Evolutionary conservation across 2,329 filamentous ascomycete species (phyloP).

Genomic region (Hortaea werneckii): DNA sequence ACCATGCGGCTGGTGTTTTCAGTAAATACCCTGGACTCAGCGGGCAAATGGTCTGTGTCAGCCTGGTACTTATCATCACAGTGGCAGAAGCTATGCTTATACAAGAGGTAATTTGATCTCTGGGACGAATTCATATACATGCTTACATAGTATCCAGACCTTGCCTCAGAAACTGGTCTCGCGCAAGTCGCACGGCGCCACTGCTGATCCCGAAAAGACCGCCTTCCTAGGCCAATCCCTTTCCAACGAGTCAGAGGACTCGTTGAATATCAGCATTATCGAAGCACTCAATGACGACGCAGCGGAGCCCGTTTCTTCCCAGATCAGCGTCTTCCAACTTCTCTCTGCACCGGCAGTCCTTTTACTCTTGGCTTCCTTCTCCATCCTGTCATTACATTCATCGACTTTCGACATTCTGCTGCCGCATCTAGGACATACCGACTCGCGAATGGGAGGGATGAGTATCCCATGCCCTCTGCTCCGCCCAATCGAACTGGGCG

Average conservation of each 20-base stretch:
- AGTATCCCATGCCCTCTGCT: slow-evolving; percentile 38
- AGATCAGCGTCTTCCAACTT: slow-evolving; percentile 36
- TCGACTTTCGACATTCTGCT: slow-evolving; percentile 42
- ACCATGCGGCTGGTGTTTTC: slow-evolving; percentile 29
- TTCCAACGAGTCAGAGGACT: slow-evolving; percentile 23
- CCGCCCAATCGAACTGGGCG: slow-evolving; percentile 31
- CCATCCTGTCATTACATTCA: slow-evolving; percentile 46
- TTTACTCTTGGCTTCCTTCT: slow-evolving; percentile 39
- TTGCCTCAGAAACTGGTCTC: too few species aligned
- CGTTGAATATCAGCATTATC: slow-evolving; percentile 22
- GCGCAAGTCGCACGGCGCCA: not conserved
- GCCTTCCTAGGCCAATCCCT: slow-evolving; percentile 32
- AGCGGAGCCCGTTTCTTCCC: slow-evolving; percentile 19
- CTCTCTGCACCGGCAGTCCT: slow-evolving; percentile 37
- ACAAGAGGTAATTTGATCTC: slow-evolving; percentile 27
- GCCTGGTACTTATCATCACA: slow-evolving; percentile 32
- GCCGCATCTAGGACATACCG: slow-evolving; percentile 38
- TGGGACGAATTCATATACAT: too few species aligned
- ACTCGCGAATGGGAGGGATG: slow-evolving; percentile 35
- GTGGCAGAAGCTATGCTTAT: slow-evolving; percentile 31
- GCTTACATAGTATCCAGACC: too few species aligned
- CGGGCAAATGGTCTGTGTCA: slow-evolving; percentile 35
- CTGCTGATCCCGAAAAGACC: slow-evolving; percentile 34
- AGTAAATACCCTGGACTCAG: slow-evolving; percentile 33
- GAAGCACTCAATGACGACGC: slow-evolving; percentile 21